Evolutionary conservation across 805 yeast species (phyloP), one percentile per base, ranked within the genome.

Genomic region (Candida nemodendra): DNA sequence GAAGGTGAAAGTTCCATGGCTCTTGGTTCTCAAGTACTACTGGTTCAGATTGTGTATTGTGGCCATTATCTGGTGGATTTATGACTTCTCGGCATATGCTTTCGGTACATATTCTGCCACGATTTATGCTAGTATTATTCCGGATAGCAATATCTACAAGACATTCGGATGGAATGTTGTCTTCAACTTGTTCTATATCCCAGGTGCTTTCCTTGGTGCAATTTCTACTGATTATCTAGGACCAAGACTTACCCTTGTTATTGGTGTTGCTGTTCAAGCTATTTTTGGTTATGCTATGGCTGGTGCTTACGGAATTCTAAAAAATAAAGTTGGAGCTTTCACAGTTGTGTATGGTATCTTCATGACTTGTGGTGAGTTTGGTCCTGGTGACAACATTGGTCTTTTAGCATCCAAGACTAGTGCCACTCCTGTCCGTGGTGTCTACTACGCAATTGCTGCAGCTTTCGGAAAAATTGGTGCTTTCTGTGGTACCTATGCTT

Each of bases 391-490:
- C 64, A 87, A 85, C 64, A 83, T 85, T 61, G 97, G 97, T 50
- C 66, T 85, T 39, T 70, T 90, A 45, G 95, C 95, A 15, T 76
- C 95, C 28, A 89, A 89, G 65, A 83, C 95, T 5, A 74, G 81
- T 32, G 84, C 96, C 30, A 81, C 96, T 8, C 81, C 95, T 16
- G 75, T 89, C 39, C 81, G 97, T 68, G 97, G 96, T 41, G 84
- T 84, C 53, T 86, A 84, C 65, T 90, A 90, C 58, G 93, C 93
- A 53, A 71, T 88, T 51, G 91, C 95, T 30, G 96, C 97, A 39
- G 96, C 96, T 18, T 52, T 81, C 37, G 97, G 96, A 56, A 90
- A 90, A 62, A 69, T 87, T 42, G 97, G 97, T 58, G 97, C 96
- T 1, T 89, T 90, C 57, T 84, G 81, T 21, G 96, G 96, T 39